Evolutionary conservation across 1,139 yeast species (phyloP).

Genomic region (Candida sojae): DNA sequence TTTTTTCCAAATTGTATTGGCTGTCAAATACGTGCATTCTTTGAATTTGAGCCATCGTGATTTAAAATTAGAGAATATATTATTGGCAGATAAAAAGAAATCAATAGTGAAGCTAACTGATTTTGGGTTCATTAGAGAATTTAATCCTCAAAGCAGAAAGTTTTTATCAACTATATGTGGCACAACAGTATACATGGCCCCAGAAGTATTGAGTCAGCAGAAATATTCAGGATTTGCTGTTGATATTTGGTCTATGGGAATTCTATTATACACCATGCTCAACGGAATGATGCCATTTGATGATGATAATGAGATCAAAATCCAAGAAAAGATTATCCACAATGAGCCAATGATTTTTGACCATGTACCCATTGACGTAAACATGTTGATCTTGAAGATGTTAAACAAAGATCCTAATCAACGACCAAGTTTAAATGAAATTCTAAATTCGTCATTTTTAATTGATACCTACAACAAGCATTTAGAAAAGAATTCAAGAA

Average conservation of each 20-base stretch:
- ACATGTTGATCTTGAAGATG: slow-evolving; percentile 52
- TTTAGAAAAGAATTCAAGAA: slow-evolving; percentile 18
- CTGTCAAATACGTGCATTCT: slow-evolving; percentile 82
- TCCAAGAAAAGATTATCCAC: slow-evolving; percentile 61
- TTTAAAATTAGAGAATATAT: slow-evolving; percentile 80
- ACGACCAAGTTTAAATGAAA: slow-evolving; percentile 62
- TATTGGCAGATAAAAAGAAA: slow-evolving; percentile 67
- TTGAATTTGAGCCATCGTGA: slow-evolving; percentile 88
- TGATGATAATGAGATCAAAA: slow-evolving; percentile 71
- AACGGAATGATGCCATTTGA: slow-evolving; percentile 92
- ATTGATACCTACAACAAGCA: slow-evolving; percentile 37
- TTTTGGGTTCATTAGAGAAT: slow-evolving; percentile 92
- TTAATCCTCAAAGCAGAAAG: slow-evolving; percentile 48
- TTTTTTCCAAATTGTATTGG: slow-evolving; percentile 79
- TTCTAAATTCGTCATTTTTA: slow-evolving; percentile 64
- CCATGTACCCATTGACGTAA: slow-evolving; percentile 49
- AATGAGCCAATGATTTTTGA: slow-evolving; percentile 61
- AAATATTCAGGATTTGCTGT: slow-evolving; percentile 80
- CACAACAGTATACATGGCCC: slow-evolving; percentile 96
- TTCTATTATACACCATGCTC: slow-evolving; percentile 85
- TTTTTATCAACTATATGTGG: slow-evolving; percentile 87
- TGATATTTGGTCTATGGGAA: slow-evolving; percentile 93
- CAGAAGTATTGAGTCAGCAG: slow-evolving; percentile 71
- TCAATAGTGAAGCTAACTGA: slow-evolving; percentile 72
- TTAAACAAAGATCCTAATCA: slow-evolving; percentile 65